These are phyloP conservation scores for Coniophora puteana DNA, from an alignment of 1,284 basidiomycete genomes.

Conservation along the genomic window DNA sequence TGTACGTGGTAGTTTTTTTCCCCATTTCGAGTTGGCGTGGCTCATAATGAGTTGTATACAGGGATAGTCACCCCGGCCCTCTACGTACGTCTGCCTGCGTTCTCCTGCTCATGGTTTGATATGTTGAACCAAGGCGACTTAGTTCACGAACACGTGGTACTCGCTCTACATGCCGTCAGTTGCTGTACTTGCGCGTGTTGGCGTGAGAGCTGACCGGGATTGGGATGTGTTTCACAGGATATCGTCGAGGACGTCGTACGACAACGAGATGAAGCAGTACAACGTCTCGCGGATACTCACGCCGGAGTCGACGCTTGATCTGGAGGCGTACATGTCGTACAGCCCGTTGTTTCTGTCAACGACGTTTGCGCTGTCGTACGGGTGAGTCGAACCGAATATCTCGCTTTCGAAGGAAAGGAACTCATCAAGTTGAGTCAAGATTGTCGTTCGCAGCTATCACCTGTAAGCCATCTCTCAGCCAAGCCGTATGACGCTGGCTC, in stretches of 20 bases:
- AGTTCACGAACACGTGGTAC: constrained; percentile 45
- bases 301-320: constrained; percentile 44
- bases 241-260: constrained; percentile 31
- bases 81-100: constrained; percentile 28
- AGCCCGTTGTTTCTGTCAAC: constrained; percentile 69
- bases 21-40: neutral
- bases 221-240: constrained; percentile 20
- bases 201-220: constrained; percentile 1
- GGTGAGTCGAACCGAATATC: constrained; percentile 9
- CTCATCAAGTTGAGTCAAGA: constrained; percentile 12
- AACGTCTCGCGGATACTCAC: constrained; percentile 56
- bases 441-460: constrained; percentile 63
- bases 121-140: constrained; percentile 11
- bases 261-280: constrained; percentile 51
- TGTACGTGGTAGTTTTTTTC: constrained; percentile 27
- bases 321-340: constrained; percentile 55
- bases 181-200: neutral
- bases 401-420: neutral
- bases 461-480: constrained; percentile 13
- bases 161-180: constrained; percentile 38
- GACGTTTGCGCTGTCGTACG: constrained; percentile 54
- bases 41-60: constrained; percentile 19
- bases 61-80: constrained; percentile 54
- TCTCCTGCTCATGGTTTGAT: neutral
- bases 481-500: constrained; percentile 1